A percentile compares a stretch with the other conserved stretches of the same genome.
Evolutionary conservation across 2,329 filamentous ascomycete species (phyloP).

Genomic region (Ophiostoma ips): DNA sequence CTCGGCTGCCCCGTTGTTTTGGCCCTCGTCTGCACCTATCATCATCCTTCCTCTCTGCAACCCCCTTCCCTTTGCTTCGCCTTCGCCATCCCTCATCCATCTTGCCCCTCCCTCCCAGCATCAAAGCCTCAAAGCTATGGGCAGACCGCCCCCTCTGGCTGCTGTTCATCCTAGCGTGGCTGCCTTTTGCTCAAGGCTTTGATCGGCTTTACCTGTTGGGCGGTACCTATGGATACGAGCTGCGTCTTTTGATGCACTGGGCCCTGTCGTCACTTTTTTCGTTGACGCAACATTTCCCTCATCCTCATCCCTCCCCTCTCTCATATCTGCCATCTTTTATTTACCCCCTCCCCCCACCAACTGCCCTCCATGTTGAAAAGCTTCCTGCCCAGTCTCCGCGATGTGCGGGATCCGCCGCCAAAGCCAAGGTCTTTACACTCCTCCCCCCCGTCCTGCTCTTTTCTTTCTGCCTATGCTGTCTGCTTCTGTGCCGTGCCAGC

Average conservation of each 20-base stretch:
- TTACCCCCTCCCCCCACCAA: not conserved
- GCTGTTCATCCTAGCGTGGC: too few species aligned
- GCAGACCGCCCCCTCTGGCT: too few species aligned
- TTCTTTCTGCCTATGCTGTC: not conserved
- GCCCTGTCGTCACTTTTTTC: too few species aligned
- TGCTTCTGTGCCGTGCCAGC: not conserved
- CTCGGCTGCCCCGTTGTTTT: too few species aligned
- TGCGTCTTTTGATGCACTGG: too few species aligned
- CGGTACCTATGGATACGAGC: too few species aligned
- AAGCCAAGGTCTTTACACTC: slow-evolving; percentile 17
- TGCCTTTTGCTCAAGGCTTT: too few species aligned
- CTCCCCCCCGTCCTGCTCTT: not conserved
- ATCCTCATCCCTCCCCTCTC: not conserved
- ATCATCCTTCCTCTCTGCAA: not conserved
- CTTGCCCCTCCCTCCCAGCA: not conserved
- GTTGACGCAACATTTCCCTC: too few species aligned
- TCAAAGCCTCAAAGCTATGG: too few species aligned
- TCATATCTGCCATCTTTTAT: not conserved
- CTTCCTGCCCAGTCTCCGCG: slow-evolving; percentile 17
- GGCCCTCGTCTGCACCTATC: not conserved
- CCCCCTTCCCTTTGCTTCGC: not conserved
- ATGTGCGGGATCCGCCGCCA: slow-evolving; percentile 16
- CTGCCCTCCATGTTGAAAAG: slow-evolving; percentile 16
- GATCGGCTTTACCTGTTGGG: too few species aligned
- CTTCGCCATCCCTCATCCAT: not conserved